Conservation (phyloP, 805 yeast species). For the Saturnispora ahearnii region DNA sequence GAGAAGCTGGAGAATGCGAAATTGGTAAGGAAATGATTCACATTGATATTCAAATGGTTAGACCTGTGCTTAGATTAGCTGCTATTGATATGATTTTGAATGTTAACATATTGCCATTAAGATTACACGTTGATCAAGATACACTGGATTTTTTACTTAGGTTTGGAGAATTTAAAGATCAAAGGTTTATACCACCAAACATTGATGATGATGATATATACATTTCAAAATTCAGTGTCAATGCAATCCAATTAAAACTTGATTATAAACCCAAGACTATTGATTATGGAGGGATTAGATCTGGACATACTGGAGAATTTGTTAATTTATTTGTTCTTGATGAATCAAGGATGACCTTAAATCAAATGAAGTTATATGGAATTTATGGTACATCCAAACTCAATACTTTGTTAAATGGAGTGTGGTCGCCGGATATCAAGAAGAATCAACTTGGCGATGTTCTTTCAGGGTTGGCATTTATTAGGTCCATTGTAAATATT, state of each 20-base stretch:
- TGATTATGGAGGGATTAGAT: conserved; percentile 73
- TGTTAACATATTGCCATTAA: conserved; percentile 56
- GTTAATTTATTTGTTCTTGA: conserved; percentile 84
- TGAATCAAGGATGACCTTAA: conserved; percentile 66
- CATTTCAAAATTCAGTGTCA: conserved; percentile 59
- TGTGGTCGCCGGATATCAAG: conserved; percentile 85
- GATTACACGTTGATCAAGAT: conserved; percentile 88
- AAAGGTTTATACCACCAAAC: conserved; percentile 46
- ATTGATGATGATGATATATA: conserved; percentile 52
- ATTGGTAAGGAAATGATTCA: conserved; percentile 55
- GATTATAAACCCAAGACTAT: conserved; percentile 91
- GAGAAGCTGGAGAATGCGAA: conserved; percentile 63
- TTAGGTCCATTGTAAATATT: conserved; percentile 64
- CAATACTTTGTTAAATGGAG: conserved; percentile 44
- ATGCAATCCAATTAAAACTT: conserved; percentile 51
- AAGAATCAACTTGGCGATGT: conserved; percentile 75
- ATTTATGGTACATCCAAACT: conserved; percentile 63
- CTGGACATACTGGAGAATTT: conserved; percentile 81
- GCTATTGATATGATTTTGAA: conserved; percentile 57
- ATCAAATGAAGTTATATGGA: conserved; percentile 61
- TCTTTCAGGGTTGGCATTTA: conserved; percentile 75
- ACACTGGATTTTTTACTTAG: conserved; percentile 76
- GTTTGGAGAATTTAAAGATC: conserved; percentile 73
- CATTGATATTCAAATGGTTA: conserved; percentile 43
- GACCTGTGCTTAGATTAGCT: conserved; percentile 57